Percentiles rank a stretch among this genome's conserved stretches.
Evolutionary conservation across 805 yeast genomes (phyloP).

Genomic region (Ogataea ganodermae): DNA sequence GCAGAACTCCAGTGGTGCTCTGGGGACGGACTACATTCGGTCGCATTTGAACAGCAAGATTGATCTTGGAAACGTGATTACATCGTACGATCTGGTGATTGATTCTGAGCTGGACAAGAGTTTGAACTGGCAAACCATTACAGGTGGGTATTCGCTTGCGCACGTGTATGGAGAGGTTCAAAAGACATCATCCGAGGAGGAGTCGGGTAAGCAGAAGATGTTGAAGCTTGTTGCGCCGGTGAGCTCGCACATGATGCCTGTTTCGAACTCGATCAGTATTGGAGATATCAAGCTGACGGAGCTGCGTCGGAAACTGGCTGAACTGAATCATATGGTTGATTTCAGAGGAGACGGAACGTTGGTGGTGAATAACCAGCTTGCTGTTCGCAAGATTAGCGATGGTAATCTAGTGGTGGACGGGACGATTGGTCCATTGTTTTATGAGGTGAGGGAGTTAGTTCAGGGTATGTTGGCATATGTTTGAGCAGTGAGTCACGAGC

Average conservation of each 20-base stretch:
- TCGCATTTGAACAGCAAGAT: slow-evolving; percentile 42
- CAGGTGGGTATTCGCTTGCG: slow-evolving; percentile 80
- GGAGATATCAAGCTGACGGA: slow-evolving; percentile 90
- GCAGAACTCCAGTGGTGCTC: slow-evolving; percentile 17
- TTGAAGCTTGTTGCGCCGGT: slow-evolving; percentile 18
- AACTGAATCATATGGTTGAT: slow-evolving; percentile 71
- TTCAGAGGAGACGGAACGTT: slow-evolving; percentile 91
- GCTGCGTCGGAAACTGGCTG: slow-evolving; percentile 61
- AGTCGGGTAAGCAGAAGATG: slow-evolving; percentile 7
- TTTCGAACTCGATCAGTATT: slow-evolving; percentile 48
- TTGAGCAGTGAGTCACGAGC: slow-evolving; percentile 27
- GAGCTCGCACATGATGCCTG: slow-evolving; percentile 18
- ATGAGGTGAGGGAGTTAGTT: slow-evolving; percentile 71
- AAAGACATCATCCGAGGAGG: slow-evolving; percentile 18
- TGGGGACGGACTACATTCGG: slow-evolving; percentile 32
- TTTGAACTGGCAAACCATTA: slow-evolving; percentile 81
- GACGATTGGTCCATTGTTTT: slow-evolving; percentile 68
- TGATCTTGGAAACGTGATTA: slow-evolving; percentile 54
- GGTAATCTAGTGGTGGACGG: slow-evolving; percentile 91
- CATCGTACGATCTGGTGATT: slow-evolving; percentile 60
- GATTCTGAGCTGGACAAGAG: slow-evolving; percentile 62
- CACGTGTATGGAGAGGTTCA: slow-evolving; percentile 71
- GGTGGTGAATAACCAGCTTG: slow-evolving; percentile 76
- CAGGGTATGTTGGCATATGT: slow-evolving; percentile 76
- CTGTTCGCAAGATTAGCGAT: slow-evolving; percentile 74